Conservation (phyloP, 176 grass and related monocot species). For the Lolium perenne region DNA sequence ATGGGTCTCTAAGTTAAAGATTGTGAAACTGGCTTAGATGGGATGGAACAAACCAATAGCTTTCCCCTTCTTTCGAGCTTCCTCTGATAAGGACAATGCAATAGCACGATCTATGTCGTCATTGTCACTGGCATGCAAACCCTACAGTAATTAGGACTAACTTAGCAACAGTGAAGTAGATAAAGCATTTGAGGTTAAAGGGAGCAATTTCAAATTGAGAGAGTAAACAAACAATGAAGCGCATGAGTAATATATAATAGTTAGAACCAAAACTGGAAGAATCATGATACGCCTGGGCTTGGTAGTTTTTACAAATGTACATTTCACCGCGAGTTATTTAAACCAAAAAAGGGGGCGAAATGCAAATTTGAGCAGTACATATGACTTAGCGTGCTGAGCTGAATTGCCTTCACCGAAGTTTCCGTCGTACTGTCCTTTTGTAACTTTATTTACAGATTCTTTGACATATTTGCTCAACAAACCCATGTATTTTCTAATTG, state of each 20-base stretch:
- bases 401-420: constrained; percentile 50
- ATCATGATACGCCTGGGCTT: background rate
- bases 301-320: background rate
- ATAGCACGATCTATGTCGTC: constrained; percentile 92
- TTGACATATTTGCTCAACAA: constrained; percentile 82
- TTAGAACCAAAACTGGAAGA: background rate
- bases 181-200: constrained; percentile 16
- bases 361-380: constrained; percentile 33
- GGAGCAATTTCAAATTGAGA: constrained; percentile 20
- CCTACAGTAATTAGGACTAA: constrained; percentile 41
- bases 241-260: background rate
- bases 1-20: constrained; percentile 31
- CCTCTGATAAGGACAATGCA: constrained; percentile 82
- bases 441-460: constrained; percentile 70
- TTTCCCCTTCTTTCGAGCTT: constrained; percentile 75
- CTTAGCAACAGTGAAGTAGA: constrained; percentile 43
- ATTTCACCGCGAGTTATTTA: constrained; percentile 24
- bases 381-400: constrained; percentile 45
- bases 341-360: constrained; percentile 10
- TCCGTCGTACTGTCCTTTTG: constrained; percentile 66
- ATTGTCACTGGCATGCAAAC: constrained; percentile 42
- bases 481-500: constrained; percentile 52
- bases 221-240: constrained; percentile 10
- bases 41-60: constrained; percentile 67
- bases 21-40: constrained; percentile 27